Percentiles rank a stretch among this genome's conserved stretches.
Evolutionary conservation across 176 grass and related monocot species (phyloP).

Genomic region (Aegilops sharonensis): DNA sequence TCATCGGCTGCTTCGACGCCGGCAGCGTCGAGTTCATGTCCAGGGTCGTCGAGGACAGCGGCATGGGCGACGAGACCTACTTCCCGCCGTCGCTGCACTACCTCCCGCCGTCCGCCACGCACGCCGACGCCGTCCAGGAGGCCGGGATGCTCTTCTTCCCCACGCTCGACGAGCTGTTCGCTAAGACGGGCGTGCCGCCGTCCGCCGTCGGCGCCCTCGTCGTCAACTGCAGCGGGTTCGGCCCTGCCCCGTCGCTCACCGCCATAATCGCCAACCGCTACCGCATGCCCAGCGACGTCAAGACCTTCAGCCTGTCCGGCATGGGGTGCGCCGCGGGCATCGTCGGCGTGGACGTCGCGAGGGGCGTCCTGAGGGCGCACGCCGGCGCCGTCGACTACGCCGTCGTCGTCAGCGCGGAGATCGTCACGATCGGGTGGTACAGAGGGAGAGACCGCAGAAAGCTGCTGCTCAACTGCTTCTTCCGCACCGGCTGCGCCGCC

Average conservation of each 20-base stretch:
- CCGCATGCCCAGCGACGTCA: not conserved
- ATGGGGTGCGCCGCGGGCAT: not conserved
- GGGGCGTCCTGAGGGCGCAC: constrained; percentile 6
- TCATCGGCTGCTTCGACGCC: constrained; percentile 11
- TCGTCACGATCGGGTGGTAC: constrained; percentile 48
- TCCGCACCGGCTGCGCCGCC: not conserved
- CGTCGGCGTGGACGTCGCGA: constrained; percentile 38
- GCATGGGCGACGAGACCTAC: constrained; percentile 15
- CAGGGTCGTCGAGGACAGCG: not conserved
- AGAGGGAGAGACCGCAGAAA: constrained; percentile 33
- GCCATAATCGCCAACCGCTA: not conserved
- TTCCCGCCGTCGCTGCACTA: not conserved
- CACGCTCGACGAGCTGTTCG: not conserved
- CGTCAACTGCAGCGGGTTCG: constrained; percentile 12
- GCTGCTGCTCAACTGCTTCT: constrained; percentile 51
- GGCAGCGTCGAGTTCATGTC: constrained; percentile 1
- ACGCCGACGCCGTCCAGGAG: constrained; percentile 6
- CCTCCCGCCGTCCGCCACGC: constrained; percentile 4
- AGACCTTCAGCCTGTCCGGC: not conserved
- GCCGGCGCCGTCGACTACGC: constrained; percentile 9
- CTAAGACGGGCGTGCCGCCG: not conserved
- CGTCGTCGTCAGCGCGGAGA: constrained; percentile 47
- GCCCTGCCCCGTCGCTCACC: not conserved
- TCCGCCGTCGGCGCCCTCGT: not conserved
- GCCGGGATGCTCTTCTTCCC: not conserved